Evolutionary conservation across 2,329 filamentous ascomycete species (phyloP), one percentile per base, ranked within the genome.

Genomic region (Verticillium nonalfalfae): DNA sequence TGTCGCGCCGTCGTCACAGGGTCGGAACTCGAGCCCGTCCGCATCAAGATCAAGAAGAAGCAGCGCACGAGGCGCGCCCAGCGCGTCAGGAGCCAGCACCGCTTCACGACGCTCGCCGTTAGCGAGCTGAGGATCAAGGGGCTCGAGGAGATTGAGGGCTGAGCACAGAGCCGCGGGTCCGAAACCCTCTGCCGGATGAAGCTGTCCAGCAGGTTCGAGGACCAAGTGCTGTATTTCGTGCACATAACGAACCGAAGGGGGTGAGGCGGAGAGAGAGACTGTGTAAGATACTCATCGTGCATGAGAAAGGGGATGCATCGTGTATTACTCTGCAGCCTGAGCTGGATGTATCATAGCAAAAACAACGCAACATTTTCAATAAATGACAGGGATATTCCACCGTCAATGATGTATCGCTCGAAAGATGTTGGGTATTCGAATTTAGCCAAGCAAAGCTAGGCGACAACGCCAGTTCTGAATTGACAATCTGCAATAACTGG

Each of bases 1-100:
- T 97, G 93, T 75, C 85, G 93, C 62, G 91, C 93, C 15, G 86
- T 88, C 38, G 93, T 99, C 33, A 83, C 95, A 65, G 94, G 93
- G 6, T 85, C 90, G 7, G 95, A 98, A 78, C 85, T 86, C 61
- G 90, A 93, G 78, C 90, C 91, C 38, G 74, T 94, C 78, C 81
- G 90, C 62, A 79, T 87, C 68, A 91, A 91, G 79, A 81, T 90
- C 77, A 94, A 94, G 84, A 94, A 85, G 69, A 93, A 93, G 84
- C 78, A 87, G 80, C 90, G 86, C 70, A 89, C 89, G 74, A 80
- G 91, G 71, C 83, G 89, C 72, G 83, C 85, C 58, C 91, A 87
- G 80, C 86, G 84, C 62, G 89, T 95, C 10, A 89, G 83, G 79
- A 97, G 92, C 81, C 97, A 99, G 84, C 91, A 96, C 73, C 83